These are phyloP conservation scores for Paulownia fortunei DNA, from an alignment of 257 asterid species.

Conservation along the genomic window DNA sequence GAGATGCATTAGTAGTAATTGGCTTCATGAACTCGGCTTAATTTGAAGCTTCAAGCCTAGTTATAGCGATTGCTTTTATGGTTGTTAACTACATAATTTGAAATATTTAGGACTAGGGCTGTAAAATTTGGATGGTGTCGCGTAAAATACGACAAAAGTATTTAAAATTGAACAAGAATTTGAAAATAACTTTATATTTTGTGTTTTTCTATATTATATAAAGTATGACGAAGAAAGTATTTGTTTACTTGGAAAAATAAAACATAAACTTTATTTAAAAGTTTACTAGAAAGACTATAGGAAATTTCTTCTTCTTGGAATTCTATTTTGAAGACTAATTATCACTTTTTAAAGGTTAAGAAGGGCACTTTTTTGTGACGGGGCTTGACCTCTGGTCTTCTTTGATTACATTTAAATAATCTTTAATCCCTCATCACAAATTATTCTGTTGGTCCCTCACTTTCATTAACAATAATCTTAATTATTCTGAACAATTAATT, in stretches of 20 bases:
- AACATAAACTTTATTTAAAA: neutral
- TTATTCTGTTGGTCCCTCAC: constrained; percentile 36
- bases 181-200: too few species aligned
- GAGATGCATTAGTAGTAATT: neutral
- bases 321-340: neutral
- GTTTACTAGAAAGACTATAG: neutral
- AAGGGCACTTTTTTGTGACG: constrained; percentile 22
- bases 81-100: too few species aligned
- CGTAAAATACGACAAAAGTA: too few species aligned
- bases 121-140: too few species aligned
- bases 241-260: too few species aligned
- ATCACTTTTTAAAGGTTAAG: constrained; percentile 32
- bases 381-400: constrained; percentile 40
- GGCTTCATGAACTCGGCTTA: neutral
- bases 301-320: constrained; percentile 9
- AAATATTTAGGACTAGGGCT: too few species aligned
- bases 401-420: constrained; percentile 27
- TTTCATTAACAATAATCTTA: neutral
- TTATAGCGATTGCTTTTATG: too few species aligned
- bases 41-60: neutral
- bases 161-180: too few species aligned
- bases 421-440: neutral
- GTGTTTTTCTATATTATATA: too few species aligned
- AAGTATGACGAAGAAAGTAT: too few species aligned
- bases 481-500: constrained; percentile 21